These are phyloP conservation scores for Pleurotus giganteus DNA, from an alignment of 768 basidiomycete species.

Conservation along the genomic window DNA sequence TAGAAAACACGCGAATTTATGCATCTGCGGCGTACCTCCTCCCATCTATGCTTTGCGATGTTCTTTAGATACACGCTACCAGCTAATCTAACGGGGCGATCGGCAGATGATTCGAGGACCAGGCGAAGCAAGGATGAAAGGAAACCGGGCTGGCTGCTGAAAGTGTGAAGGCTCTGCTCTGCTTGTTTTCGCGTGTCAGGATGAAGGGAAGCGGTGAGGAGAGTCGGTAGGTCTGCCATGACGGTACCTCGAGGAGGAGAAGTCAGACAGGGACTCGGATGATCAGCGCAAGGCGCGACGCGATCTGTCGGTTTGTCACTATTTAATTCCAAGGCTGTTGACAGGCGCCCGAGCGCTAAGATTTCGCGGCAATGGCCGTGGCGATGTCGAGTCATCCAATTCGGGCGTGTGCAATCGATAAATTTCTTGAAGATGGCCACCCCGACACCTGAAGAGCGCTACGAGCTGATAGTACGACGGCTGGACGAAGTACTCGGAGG, in stretches of 20 bases:
- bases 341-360: background rate
- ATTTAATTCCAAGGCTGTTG: too few species aligned
- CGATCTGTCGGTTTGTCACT: background rate
- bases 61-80: slow-evolving; percentile 80
- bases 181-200: slow-evolving; percentile 75
- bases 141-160: slow-evolving; percentile 77
- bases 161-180: slow-evolving; percentile 67
- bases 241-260: slow-evolving; percentile 2
- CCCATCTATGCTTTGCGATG: slow-evolving; percentile 83
- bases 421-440: slow-evolving; percentile 21
- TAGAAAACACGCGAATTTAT: background rate
- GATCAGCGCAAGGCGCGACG: background rate
- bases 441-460: slow-evolving; percentile 48
- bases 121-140: slow-evolving; percentile 75
- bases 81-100: slow-evolving; percentile 74
- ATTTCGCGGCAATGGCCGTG: background rate
- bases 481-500: slow-evolving; percentile 87
- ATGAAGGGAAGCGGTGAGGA: slow-evolving; percentile 71
- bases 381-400: background rate
- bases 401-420: background rate
- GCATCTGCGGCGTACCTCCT: slow-evolving; percentile 55
- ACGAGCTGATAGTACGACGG: slow-evolving; percentile 80
- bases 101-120: slow-evolving; percentile 65
- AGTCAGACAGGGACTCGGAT: too few species aligned
- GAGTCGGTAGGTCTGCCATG: slow-evolving; percentile 67